These are phyloP conservation scores for Chaetomidium leptoderma DNA, from an alignment of 495 filamentous ascomycete species.

Conservation along the genomic window DNA sequence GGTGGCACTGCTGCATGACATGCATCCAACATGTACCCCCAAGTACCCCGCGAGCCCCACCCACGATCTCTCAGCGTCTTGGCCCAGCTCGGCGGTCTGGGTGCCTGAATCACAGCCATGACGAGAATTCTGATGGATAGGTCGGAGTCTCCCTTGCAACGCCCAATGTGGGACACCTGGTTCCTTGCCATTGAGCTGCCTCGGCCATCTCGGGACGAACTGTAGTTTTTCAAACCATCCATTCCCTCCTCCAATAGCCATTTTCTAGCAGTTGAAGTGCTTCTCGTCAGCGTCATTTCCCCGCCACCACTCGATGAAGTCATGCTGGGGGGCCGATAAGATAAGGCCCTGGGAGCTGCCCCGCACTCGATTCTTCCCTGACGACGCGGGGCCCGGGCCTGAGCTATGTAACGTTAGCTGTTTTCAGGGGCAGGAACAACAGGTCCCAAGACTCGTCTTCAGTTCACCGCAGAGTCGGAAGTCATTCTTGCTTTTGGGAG, in stretches of 20 bases:
- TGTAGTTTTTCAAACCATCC: no score
- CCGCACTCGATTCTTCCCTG: slow-evolving; percentile 15
- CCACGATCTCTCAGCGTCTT: not conserved
- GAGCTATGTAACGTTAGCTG: slow-evolving; percentile 14
- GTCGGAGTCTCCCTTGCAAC: slow-evolving; percentile 19
- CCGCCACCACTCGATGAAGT: slow-evolving; percentile 24
- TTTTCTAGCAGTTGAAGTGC: not conserved
- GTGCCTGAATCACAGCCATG: slow-evolving; percentile 21
- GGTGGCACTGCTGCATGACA: not conserved
- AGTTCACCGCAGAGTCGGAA: not conserved
- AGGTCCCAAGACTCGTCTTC: not conserved
- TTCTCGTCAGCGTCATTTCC: not conserved
- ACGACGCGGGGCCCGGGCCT: slow-evolving; percentile 11
- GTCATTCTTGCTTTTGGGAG: not conserved
- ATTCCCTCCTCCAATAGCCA: no score
- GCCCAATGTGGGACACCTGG: not conserved
- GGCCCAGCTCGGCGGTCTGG: slow-evolving; percentile 14
- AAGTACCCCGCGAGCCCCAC: slow-evolving; percentile 24
- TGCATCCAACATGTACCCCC: slow-evolving; percentile 19
- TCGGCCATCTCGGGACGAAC: not conserved
- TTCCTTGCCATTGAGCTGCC: not conserved
- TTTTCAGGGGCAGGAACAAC: not conserved
- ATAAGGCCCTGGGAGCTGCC: slow-evolving; percentile 26
- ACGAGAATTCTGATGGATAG: not conserved
- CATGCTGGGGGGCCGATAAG: slow-evolving; percentile 33